Base-by-base conservation (phyloP, 371 early-diverging fungal genomes). In the Massospora cicadina region DNA sequence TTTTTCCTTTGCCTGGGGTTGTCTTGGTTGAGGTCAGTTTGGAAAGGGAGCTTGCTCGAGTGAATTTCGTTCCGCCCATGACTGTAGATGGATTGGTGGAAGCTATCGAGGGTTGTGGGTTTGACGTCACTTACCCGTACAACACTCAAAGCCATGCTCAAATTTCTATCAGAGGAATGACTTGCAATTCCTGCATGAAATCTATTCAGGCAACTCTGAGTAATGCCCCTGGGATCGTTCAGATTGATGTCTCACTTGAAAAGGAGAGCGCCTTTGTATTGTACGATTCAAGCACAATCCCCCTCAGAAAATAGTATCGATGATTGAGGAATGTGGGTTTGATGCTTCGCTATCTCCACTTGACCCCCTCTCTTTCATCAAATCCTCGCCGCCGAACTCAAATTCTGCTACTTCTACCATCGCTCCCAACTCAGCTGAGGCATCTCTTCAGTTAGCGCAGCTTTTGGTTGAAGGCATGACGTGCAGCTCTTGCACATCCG, bases 401-500 rank as follows among this genome's bases (percentile, higher is more conserved):
- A 10, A 5, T 17, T 43, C 43, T 43, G 17, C 43, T 10, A 43
- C 56, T 53, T 23, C 62, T 69, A 31, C 29, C 69, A 72, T 72
- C 57, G 71, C 71, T 56, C 71, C 75, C 55, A 61, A 70, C 1
- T 76, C 77, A 26, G 82, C 84, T 66, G 85, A 85, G 53, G 80
- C 83, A 69, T 71, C 66, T 26, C 53, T 65, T 32, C 17, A 30
- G 10, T 12, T 26, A 2, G 54, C 61, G 58, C 28, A 59, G n/a
- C 31, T 82, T 13, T 73, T 76, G 65, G 73, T 86, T 58, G 74
- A 74, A 23, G 93, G 92, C 3, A 91, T 93, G 93, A 89, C 91
- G 24, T 92, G 93, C 72, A 81, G 83, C 28, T 84, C 87, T 0
- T 92, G 93, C 71, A 90, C 92, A 5, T 80, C 78, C 53, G 75